Base-by-base conservation (phyloP, 164 flowering plant genomes). In the Akebia trifoliata region DNA sequence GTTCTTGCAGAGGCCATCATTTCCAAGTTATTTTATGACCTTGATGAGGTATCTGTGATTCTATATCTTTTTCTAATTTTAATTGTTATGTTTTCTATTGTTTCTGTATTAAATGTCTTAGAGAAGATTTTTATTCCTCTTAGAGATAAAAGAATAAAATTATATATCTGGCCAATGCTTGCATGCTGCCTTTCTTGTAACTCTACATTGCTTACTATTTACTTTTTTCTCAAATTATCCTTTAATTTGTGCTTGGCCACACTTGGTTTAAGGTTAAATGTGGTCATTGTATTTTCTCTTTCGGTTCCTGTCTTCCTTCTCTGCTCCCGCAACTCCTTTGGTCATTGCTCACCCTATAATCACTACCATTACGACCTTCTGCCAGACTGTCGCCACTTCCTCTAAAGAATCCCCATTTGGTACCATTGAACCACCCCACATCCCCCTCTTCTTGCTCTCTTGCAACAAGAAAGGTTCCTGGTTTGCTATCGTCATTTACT, bases 1-100 rank as follows among this genome's bases (percentile, higher is more conserved):
- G 11, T 54, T 50, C 39, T 57, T 78, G 74, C 81, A 81, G 88
- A 70, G 71, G 34, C 46, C 79, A 45, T 72, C 76, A 25, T 37
- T 85, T 56, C 24, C 45, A 15, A 55, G 60, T 37, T 59, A 45
- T 34, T 10, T 81, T 21, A 54, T 60, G 15, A 55, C 80, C 44
- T 22, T 76, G 18, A 59, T 74, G 77, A 82, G 87, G 88, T 83
- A 49, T 31, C 5, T 15, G 5, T 56, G 28, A 8, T 20, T 36
- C 20, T 46, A 50, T 20, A 40, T 56, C 31, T 50, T 28, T 37
- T 43, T 12, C 5, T 36, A 14, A 4, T 39, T 15, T 31, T 24
- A 1, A 7, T 17, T 36, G 1, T 14, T 24, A 4, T 22, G 26
- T 32, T 40, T 10, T 42, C 8, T 30, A 4, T 61, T 32, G 7